Evolutionary conservation across 148 eudicot species (phyloP).

Genomic region (Heliosperma pusillum): DNA sequence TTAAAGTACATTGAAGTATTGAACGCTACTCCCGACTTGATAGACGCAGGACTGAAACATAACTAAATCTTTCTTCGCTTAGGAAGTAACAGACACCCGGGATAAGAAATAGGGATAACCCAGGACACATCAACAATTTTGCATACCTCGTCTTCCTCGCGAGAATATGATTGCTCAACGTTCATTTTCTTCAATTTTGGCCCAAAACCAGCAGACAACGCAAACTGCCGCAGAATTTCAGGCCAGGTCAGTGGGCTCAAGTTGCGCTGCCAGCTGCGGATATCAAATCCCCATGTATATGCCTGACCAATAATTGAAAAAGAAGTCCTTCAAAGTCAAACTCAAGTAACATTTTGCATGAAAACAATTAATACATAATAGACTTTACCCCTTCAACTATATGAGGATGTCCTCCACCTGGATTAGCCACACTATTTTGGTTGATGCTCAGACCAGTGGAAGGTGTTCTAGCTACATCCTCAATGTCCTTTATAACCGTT

Average conservation of each 20-base stretch:
- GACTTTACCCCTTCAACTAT: slow-evolving; percentile 89
- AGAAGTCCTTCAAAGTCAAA: background rate
- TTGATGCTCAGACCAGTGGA: slow-evolving; percentile 50
- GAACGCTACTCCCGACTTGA: background rate
- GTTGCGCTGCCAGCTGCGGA: slow-evolving; percentile 81
- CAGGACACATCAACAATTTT: no score
- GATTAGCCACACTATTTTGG: slow-evolving; percentile 54
- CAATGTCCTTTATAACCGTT: slow-evolving; percentile 77
- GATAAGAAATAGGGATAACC: background rate
- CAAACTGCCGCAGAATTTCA: slow-evolving; percentile 82
- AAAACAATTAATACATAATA: background rate
- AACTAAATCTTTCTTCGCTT: background rate
- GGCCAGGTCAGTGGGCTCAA: slow-evolving; percentile 84
- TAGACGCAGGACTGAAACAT: no score
- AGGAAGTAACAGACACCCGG: background rate
- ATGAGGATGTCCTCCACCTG: slow-evolving; percentile 89
- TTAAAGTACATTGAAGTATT: background rate
- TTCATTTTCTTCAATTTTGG: slow-evolving; percentile 73
- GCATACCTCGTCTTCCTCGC: slow-evolving; percentile 72
- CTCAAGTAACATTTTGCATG: background rate
- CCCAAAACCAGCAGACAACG: slow-evolving; percentile 85
- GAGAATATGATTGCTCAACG: slow-evolving; percentile 47
- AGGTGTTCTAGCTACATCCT: slow-evolving; percentile 89
- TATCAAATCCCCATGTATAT: slow-evolving; percentile 91
- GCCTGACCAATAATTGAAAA: slow-evolving; percentile 47